Evolutionary conservation across 2,329 filamentous ascomycete genomes (phyloP).

Genomic region (Nakataea oryzae): DNA sequence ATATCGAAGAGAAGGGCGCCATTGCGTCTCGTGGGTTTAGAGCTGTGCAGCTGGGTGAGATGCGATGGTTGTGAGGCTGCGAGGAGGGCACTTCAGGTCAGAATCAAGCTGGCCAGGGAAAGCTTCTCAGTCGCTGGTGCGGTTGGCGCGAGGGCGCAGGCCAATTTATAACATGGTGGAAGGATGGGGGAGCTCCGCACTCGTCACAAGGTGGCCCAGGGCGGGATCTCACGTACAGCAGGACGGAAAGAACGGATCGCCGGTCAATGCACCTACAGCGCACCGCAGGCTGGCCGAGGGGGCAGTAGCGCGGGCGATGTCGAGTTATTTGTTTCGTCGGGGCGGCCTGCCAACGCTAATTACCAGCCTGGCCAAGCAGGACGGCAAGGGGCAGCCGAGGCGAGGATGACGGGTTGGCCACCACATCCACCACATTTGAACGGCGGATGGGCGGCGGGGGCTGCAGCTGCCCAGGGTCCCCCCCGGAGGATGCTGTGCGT

Average conservation of each 20-base stretch:
- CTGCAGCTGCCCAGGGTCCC: neutral
- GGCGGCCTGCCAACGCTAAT: neutral
- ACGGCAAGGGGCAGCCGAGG: neutral
- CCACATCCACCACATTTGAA: neutral
- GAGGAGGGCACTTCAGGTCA: neutral
- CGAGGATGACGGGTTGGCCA: neutral
- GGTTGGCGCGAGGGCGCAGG: neutral
- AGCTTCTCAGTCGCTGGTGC: neutral
- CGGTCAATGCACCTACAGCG: too few species aligned
- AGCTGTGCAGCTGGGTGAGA: neutral
- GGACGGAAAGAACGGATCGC: neutral
- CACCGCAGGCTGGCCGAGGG: neutral
- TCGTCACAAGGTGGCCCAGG: neutral
- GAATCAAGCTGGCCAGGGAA: neutral
- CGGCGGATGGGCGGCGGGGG: too few species aligned
- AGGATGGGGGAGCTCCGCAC: neutral
- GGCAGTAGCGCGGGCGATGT: neutral
- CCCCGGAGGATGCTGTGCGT: neutral
- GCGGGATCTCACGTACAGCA: neutral
- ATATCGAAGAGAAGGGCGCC: slow-evolving; percentile 24
- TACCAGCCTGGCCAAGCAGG: neutral
- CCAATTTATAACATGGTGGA: neutral
- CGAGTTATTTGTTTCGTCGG: neutral
- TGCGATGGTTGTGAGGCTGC: neutral
- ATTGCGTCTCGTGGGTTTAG: slow-evolving; percentile 15